Evolutionary conservation across 2,329 filamentous ascomycete species (phyloP).

Genomic region (Cercospora nicotianae): DNA sequence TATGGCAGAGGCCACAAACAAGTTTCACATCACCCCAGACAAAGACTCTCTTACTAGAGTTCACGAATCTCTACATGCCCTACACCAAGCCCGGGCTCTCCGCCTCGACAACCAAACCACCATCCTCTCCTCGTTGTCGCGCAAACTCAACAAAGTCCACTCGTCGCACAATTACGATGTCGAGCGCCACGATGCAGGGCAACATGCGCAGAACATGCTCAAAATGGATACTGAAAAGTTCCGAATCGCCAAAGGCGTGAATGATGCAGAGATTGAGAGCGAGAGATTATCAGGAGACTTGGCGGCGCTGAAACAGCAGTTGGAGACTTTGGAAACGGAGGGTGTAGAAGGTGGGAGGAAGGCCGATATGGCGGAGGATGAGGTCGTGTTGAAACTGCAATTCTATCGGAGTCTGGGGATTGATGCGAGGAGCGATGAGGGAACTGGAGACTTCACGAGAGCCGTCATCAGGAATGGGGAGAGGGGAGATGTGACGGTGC

Average conservation of each 20-base stretch:
- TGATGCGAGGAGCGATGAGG: constrained; percentile 74
- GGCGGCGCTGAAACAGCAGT: constrained; percentile 68
- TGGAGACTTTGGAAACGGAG: constrained; percentile 83
- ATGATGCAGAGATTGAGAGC: constrained; percentile 89
- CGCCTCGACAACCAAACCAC: constrained; percentile 55
- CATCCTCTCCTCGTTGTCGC: constrained; percentile 60
- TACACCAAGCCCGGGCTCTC: constrained; percentile 80
- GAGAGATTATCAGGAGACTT: constrained; percentile 81
- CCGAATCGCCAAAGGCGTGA: constrained; percentile 85
- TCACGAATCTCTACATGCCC: constrained; percentile 75
- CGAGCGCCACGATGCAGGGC: constrained; percentile 70
- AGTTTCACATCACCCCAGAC: constrained; percentile 93
- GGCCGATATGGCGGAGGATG: constrained; percentile 48
- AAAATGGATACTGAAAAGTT: constrained; percentile 92
- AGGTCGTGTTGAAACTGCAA: constrained; percentile 70
- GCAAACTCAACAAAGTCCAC: constrained; percentile 71
- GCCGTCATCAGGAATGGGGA: constrained; percentile 81
- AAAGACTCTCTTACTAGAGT: constrained; percentile 80
- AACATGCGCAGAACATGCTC: constrained; percentile 81
- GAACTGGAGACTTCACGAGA: constrained; percentile 77
- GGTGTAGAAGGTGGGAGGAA: constrained; percentile 72
- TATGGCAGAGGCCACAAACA: constrained; percentile 85
- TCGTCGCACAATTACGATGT: constrained; percentile 77
- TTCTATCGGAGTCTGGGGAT: constrained; percentile 90
- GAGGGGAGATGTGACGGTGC: constrained; percentile 89